Evolutionary conservation across 129 eudicot species (phyloP).

Genomic region (Saposhnikovia divaricata): DNA sequence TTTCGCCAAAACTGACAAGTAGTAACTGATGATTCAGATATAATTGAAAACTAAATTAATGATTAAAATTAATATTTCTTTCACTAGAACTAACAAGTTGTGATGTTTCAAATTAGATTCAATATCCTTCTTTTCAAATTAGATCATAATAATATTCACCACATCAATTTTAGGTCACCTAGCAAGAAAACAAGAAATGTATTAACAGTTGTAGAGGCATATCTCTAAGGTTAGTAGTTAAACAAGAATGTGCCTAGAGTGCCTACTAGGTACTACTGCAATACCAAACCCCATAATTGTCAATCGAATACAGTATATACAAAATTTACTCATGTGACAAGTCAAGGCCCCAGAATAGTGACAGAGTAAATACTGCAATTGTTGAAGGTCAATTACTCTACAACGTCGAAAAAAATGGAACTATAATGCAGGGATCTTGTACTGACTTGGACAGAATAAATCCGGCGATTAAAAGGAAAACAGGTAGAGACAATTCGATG

Average conservation of each 20-base stretch:
- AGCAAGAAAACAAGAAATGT: background rate
- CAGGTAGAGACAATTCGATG: too few species aligned
- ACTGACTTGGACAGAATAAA: too few species aligned
- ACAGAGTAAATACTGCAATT: background rate
- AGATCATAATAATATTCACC: background rate
- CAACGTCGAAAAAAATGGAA: slow-evolving; percentile 9
- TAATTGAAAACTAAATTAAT: background rate
- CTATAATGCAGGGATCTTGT: background rate
- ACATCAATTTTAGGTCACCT: background rate
- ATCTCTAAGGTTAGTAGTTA: background rate
- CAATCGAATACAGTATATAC: background rate
- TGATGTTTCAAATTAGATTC: background rate
- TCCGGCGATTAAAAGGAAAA: too few species aligned
- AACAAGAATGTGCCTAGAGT: background rate
- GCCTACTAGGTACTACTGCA: background rate
- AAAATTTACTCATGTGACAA: slow-evolving; percentile 3
- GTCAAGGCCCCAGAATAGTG: background rate
- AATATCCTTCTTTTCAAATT: background rate
- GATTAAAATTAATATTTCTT: background rate
- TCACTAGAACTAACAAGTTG: background rate
- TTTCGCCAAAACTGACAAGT: background rate
- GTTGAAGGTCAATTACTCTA: slow-evolving; percentile 2
- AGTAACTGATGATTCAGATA: background rate
- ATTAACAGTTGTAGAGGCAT: background rate
- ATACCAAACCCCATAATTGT: background rate